These are phyloP conservation scores for Xerocomellus dryophilus DNA, from an alignment of 768 basidiomycete genomes.

Conservation along the genomic window DNA sequence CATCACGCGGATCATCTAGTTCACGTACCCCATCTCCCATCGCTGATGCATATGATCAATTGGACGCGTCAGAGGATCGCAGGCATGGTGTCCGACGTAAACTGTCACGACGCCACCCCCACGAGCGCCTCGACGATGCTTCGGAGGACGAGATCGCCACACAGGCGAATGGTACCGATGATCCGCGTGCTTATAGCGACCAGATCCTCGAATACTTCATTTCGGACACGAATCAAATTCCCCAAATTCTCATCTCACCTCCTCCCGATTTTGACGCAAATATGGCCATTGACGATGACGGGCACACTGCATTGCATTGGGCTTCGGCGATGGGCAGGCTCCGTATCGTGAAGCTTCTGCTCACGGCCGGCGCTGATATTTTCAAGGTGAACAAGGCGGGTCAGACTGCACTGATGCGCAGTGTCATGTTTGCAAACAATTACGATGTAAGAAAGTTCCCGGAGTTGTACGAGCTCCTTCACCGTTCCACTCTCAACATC, in stretches of 20 bases:
- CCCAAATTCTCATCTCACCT: conserved; percentile 80
- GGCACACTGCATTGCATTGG: conserved; percentile 97
- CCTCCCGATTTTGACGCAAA: conserved; percentile 93
- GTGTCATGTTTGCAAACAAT: conserved; percentile 99
- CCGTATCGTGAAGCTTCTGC: conserved; percentile 88
- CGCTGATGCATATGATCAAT: conserved; percentile 40
- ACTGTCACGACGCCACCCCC: conserved; percentile 45
- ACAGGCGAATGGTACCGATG: conserved; percentile 45
- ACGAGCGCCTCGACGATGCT: conserved; percentile 44
- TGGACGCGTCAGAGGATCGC: conserved; percentile 20
- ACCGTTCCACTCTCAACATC: conserved; percentile 98
- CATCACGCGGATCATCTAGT: conserved; percentile 79
- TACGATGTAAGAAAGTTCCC: conserved; percentile 99
- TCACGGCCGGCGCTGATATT: conserved; percentile 93
- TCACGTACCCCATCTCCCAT: conserved; percentile 95
- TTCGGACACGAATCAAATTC: conserved; percentile 91
- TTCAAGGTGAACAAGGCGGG: conserved; percentile 96
- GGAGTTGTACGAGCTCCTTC: conserved; percentile 92
- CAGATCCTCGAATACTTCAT: conserved; percentile 98
- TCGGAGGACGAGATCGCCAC: conserved; percentile 41
- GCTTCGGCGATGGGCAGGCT: conserved; percentile 98
- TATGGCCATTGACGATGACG: conserved; percentile 96
- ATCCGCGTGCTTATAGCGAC: conserved; percentile 81
- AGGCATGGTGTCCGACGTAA: conserved; percentile 44
- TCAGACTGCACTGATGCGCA: conserved; percentile 96